Conservation (phyloP, 2,329 filamentous ascomycete genomes). For the Diaporthe sp. region DNA sequence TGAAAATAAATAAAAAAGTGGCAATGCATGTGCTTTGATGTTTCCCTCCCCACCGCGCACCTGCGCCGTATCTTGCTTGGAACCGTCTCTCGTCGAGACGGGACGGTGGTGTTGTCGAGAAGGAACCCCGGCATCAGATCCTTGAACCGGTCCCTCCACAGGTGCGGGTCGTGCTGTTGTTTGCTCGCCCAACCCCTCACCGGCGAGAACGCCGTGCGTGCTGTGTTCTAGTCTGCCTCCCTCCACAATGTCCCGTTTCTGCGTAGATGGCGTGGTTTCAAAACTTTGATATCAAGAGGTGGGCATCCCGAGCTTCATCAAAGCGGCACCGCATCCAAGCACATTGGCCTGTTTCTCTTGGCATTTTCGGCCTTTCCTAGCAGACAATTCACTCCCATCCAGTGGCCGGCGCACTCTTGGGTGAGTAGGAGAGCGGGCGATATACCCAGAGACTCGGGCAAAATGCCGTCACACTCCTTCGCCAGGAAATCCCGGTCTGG, state of each 20-base stretch:
- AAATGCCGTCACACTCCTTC: background rate
- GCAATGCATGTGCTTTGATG: background rate
- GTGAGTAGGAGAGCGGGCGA: too few relatives aligned
- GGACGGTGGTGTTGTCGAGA: background rate
- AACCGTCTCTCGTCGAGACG: too few relatives aligned
- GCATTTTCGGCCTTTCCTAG: background rate
- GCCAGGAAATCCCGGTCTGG: background rate
- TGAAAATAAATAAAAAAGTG: too few relatives aligned
- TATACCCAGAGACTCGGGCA: background rate
- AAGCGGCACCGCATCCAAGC: background rate
- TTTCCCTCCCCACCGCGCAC: background rate
- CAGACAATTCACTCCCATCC: background rate
- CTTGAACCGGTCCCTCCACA: background rate
- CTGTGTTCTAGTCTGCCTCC: background rate
- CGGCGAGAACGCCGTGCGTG: slow-evolving; percentile 10
- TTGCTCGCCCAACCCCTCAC: background rate
- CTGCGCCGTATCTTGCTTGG: background rate
- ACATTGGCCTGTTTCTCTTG: too few relatives aligned
- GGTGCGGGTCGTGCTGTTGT: background rate
- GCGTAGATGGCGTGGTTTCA: background rate
- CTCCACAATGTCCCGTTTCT: background rate
- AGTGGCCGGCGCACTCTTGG: background rate
- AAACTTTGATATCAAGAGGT: background rate
- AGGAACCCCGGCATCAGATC: background rate
- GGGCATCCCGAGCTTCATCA: background rate